phyloP scores from a whole-genome alignment of 2,329 filamentous ascomycete genomes.

The Claviceps fusiformis region DNA sequence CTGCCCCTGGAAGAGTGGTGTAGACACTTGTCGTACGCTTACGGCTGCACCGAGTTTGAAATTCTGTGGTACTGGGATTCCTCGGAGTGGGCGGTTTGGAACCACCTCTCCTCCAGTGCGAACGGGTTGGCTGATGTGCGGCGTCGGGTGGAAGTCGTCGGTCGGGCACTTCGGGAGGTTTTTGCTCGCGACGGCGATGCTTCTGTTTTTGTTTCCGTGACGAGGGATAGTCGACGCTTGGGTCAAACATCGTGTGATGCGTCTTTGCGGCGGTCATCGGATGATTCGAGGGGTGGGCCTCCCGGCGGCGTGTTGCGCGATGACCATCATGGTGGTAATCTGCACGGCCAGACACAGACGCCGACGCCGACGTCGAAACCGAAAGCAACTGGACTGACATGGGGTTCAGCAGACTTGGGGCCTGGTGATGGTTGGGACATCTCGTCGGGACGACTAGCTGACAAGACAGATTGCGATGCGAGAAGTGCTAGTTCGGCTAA shows the following conservation, averaged over 20 bases:
- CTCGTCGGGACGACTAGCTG: background rate
- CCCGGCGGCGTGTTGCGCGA: background rate
- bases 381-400: background rate
- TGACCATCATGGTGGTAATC: background rate
- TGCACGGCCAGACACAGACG: no score
- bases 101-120: background rate
- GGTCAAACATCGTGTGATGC: background rate
- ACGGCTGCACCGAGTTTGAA: background rate
- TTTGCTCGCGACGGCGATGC: background rate
- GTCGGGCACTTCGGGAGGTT: background rate
- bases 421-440: background rate
- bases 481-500: background rate
- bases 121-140: background rate
- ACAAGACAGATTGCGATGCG: background rate
- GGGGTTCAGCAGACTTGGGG: background rate
- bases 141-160: background rate
- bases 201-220: background rate
- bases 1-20: constrained; percentile 3
- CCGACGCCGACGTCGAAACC: background rate
- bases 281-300: background rate
- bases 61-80: background rate
- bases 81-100: background rate
- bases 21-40: background rate
- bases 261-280: background rate
- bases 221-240: background rate